Evolutionary conservation across 2,329 filamentous ascomycete species (phyloP).

Genomic region (Aureobasidium zeae): DNA sequence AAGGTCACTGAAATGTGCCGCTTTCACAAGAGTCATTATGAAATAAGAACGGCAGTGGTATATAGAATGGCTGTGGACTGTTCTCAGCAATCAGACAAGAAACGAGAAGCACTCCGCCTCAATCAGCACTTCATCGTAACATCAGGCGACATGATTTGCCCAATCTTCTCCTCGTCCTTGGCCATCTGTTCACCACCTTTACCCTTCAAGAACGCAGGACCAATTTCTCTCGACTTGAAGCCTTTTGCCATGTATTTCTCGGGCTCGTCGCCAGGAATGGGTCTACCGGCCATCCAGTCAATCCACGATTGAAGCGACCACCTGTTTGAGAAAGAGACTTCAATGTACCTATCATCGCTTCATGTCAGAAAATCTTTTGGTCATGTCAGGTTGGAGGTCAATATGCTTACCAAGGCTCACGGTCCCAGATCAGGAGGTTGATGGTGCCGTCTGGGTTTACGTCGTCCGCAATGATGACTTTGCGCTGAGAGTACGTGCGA

Average conservation of each 20-base stretch:
- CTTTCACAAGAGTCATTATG: too few species aligned
- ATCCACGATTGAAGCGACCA: constrained; percentile 52
- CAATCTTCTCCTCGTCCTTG: constrained; percentile 18
- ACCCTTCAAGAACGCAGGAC: constrained; percentile 47
- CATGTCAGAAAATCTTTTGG: neutral
- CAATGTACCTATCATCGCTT: constrained; percentile 38
- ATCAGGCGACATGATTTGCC: neutral
- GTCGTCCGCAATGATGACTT: constrained; percentile 33
- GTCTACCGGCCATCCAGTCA: constrained; percentile 37
- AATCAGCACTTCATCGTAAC: neutral
- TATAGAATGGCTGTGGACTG: too few species aligned
- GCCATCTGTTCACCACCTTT: constrained; percentile 32
- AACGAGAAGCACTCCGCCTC: too few species aligned
- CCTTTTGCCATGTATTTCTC: constrained; percentile 42
- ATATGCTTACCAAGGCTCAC: constrained; percentile 54
- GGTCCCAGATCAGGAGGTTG: constrained; percentile 44
- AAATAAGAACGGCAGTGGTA: too few species aligned
- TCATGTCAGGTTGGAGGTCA: neutral
- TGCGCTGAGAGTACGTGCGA: constrained; percentile 37
- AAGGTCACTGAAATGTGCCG: too few species aligned
- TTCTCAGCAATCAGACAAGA: too few species aligned
- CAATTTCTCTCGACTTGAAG: constrained; percentile 51
- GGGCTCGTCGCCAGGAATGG: constrained; percentile 40
- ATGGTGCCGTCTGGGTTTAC: constrained; percentile 47
- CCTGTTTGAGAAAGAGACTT: constrained; percentile 50